A percentile compares a stretch with the other conserved stretches of the same genome.
phyloP scores from a whole-genome alignment of 768 basidiomycete genomes.

The Mycena albidolilacea region DNA sequence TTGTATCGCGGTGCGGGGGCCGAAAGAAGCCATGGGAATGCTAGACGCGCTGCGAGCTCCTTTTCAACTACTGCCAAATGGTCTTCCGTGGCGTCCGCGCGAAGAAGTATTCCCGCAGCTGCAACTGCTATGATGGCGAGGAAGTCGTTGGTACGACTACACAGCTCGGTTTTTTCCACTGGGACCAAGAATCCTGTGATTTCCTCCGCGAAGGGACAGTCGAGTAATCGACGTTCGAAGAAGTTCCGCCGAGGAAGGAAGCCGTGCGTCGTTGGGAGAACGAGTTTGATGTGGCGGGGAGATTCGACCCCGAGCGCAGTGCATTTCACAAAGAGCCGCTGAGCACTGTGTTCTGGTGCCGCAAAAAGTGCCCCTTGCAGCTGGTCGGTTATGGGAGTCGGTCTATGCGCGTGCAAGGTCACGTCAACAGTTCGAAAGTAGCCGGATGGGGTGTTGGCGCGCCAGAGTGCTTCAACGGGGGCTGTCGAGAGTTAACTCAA shows the following conservation, averaged over 20 bases:
- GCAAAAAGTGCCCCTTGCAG: slow-evolving; percentile 6
- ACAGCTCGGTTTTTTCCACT: not conserved
- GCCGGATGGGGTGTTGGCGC: not conserved
- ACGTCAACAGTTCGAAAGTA: slow-evolving; percentile 25
- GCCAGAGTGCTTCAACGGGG: slow-evolving; percentile 5
- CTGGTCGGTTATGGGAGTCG: not conserved
- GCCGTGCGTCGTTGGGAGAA: slow-evolving; percentile 9
- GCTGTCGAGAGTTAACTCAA: not conserved
- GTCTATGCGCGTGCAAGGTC: not conserved
- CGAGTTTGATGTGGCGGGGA: slow-evolving; percentile 13
- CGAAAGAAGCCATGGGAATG: slow-evolving; percentile 11
- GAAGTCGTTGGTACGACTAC: not conserved
- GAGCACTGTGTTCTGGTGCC: not conserved
- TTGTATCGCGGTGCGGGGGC: slow-evolving; percentile 1
- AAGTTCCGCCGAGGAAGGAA: slow-evolving; percentile 15
- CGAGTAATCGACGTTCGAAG: slow-evolving; percentile 26
- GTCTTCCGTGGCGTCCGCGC: not conserved
- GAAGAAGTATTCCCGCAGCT: slow-evolving; percentile 16
- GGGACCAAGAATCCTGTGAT: slow-evolving; percentile 19
- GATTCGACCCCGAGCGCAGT: not conserved
- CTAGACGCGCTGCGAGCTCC: slow-evolving; percentile 7
- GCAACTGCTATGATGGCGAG: slow-evolving; percentile 1
- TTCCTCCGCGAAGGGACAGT: slow-evolving; percentile 1
- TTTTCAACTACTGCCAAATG: not conserved
- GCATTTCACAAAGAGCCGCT: not conserved